Evolutionary conservation across 192 early-diverging fungal genomes (phyloP).

Genomic region (Mortierella antarctica): DNA sequence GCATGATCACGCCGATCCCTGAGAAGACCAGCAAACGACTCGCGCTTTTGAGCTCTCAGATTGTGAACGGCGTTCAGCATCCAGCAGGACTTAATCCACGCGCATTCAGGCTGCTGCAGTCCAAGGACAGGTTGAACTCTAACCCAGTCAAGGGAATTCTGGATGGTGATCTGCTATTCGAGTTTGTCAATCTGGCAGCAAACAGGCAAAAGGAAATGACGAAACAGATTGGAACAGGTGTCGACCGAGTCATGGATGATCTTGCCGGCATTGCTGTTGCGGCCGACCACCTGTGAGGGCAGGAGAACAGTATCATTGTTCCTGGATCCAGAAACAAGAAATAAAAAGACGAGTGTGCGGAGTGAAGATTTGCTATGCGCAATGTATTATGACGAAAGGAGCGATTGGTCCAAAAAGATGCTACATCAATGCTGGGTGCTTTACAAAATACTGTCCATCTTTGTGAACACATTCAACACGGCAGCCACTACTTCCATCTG

Average conservation of each 20-base stretch:
- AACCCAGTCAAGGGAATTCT: slow-evolving; percentile 84
- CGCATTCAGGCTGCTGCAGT: slow-evolving; percentile 75
- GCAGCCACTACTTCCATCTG: slow-evolving; percentile 78
- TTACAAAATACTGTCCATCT: slow-evolving; percentile 87
- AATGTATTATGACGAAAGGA: neutral
- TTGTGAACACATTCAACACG: slow-evolving; percentile 88
- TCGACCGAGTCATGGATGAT: slow-evolving; percentile 87
- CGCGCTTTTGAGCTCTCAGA: slow-evolving; percentile 82
- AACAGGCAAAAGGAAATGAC: slow-evolving; percentile 85
- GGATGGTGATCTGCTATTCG: slow-evolving; percentile 87
- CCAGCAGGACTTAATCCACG: slow-evolving; percentile 93
- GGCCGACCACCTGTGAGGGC: slow-evolving; percentile 77
- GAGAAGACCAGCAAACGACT: slow-evolving; percentile 95
- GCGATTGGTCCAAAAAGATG: neutral
- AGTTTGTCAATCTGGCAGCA: slow-evolving; percentile 74
- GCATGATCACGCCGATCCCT: slow-evolving; percentile 77
- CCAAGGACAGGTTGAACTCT: slow-evolving; percentile 73
- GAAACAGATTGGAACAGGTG: slow-evolving; percentile 87
- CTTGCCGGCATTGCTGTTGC: slow-evolving; percentile 71
- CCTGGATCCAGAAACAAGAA: neutral
- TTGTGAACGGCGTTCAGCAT: slow-evolving; percentile 86
- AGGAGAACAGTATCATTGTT: neutral
- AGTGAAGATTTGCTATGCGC: neutral
- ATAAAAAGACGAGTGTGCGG: neutral
- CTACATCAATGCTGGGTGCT: neutral